phyloP scores from a whole-genome alignment of 164 flowering plant genomes.

The Cinnamomum micranthum region DNA sequence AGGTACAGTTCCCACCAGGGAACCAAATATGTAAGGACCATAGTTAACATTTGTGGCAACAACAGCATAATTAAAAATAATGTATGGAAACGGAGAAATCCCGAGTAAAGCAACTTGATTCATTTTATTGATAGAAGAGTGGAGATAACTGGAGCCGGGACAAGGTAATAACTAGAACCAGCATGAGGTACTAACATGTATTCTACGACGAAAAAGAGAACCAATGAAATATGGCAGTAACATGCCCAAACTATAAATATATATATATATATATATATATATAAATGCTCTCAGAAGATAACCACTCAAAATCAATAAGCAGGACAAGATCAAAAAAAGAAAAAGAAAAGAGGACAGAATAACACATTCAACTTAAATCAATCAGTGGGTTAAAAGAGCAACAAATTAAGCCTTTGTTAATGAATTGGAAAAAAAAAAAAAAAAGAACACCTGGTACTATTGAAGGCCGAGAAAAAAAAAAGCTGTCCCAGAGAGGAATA shows the following conservation, averaged over 20 bases:
- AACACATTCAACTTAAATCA: too few relatives aligned
- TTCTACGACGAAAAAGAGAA: slow-evolving; percentile 62
- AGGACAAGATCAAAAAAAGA: too few relatives aligned
- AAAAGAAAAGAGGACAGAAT: too few relatives aligned
- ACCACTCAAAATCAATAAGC: too few relatives aligned
- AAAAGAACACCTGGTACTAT: too few relatives aligned
- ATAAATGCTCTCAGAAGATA: too few relatives aligned
- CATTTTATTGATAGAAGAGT: not conserved
- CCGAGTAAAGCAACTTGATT: slow-evolving; percentile 54
- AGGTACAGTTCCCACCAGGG: slow-evolving; percentile 73
- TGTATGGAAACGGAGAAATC: slow-evolving; percentile 92
- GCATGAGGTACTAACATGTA: slow-evolving; percentile 50
- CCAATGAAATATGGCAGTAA: slow-evolving; percentile 88
- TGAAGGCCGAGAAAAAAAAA: too few relatives aligned
- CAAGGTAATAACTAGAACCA: not conserved
- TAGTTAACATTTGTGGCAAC: slow-evolving; percentile 83
- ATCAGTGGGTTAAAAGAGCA: too few relatives aligned
- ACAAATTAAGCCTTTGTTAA: too few relatives aligned
- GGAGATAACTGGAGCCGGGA: not conserved
- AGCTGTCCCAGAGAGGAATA: too few relatives aligned
- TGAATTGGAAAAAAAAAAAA: too few relatives aligned
- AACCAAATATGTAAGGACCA: slow-evolving; percentile 78
- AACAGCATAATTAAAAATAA: slow-evolving; percentile 81
- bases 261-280: too few relatives aligned
- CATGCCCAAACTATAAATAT: slow-evolving; percentile 68